Evolutionary conservation across 2,329 filamentous ascomycete genomes (phyloP), one percentile per base, ranked within the genome.

Genomic region (Monilinia fructigena): DNA sequence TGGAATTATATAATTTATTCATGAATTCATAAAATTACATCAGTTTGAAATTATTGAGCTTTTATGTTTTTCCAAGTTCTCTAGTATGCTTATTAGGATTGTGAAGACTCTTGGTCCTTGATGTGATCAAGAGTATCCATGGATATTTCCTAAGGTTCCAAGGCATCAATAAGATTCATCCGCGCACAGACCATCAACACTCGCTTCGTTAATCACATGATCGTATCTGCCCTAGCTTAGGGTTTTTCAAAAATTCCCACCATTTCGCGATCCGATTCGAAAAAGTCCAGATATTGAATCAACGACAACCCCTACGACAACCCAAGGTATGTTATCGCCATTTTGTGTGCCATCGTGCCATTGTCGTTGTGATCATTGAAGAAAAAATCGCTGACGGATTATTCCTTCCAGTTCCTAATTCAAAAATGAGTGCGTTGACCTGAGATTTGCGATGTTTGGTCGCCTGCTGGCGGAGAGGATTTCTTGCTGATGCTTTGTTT

Each of bases 351-450:
- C 40, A 50, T 64, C n/a, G 31, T 48, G 12, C 26, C 26, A 28
- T 1, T 5, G 40, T 42, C 12, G 40, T 4, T 14, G 40, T 3
- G 7, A 11, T 42, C n/a, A 6, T 35, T 7, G 31, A 14, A n/a
- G n/a, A 11, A 28, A 26, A 10, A 48, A 48, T 58, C 47, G 56
- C 67, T 65, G 40, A 67, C 55, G 35, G 18, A 59, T 47, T 12
- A 35, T 23, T 1, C 4, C 62, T 48, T 42, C 31, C 65, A 74
- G 73, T 72, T 69, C 70, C 70, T 73, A 70, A 72, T 67, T 71
- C 74, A 76, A 74, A 74, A 70, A 76, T 76, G 75, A 76, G 74
- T 76, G 74, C 69, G 74, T 70, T 52, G 7, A 56, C 62, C 61
- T 26, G 45, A 59, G 65, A 63, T 52, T 50, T 42, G 40, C 67